Conservation (phyloP, 139 green algal species). For the Chlamydomonas sp. region DNA sequence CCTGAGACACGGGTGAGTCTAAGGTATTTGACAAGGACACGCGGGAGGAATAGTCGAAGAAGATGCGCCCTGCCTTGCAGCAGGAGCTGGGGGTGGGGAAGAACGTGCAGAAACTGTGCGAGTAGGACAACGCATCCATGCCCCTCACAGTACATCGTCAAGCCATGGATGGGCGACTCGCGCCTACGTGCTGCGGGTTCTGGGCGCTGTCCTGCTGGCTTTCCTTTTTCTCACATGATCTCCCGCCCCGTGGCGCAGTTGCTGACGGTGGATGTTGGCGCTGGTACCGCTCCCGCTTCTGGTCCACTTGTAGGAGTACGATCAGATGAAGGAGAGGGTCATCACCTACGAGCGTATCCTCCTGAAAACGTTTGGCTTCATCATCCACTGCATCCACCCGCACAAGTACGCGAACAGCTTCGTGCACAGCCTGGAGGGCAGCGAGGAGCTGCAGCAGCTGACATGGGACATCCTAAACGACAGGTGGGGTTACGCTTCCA, state of each 20-base stretch:
- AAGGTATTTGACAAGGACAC: not conserved
- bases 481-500: slow-evolving; percentile 57
- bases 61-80: too few relatives aligned
- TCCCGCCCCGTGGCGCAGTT: too few relatives aligned
- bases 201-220: too few relatives aligned
- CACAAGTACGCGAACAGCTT: slow-evolving; percentile 93
- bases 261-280: not conserved
- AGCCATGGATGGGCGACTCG: too few relatives aligned
- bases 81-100: too few relatives aligned
- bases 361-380: slow-evolving; percentile 79
- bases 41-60: too few relatives aligned
- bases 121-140: too few relatives aligned
- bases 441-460: slow-evolving; percentile 63
- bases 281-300: too few relatives aligned
- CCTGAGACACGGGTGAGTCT: slow-evolving; percentile 24
- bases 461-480: slow-evolving; percentile 94
- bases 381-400: slow-evolving; percentile 90
- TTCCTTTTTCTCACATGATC: too few relatives aligned
- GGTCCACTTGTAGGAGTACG: slow-evolving; percentile 59
- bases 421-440: slow-evolving; percentile 62
- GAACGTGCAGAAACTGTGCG: too few relatives aligned
- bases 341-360: slow-evolving; percentile 82
- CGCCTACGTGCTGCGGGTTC: too few relatives aligned
- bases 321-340: slow-evolving; percentile 71
- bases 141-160: too few relatives aligned